Percentiles rank a stretch among this genome's conserved stretches.
Conservation (phyloP, 2,329 filamentous ascomycete genomes). For the Botryosphaeria agaves region DNA sequence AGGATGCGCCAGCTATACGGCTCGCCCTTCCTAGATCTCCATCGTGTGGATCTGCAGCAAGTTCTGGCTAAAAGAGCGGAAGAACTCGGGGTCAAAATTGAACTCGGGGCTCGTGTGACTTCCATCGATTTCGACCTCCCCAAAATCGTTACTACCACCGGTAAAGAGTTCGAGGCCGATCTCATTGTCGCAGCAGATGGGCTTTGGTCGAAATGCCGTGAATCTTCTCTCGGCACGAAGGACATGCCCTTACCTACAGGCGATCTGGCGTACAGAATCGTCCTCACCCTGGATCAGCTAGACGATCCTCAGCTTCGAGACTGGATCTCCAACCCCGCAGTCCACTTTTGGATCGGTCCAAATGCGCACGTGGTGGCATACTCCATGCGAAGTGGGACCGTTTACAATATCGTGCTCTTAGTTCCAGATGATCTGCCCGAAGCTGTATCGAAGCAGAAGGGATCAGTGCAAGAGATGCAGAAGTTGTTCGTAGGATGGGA, state of each 20-base stretch:
- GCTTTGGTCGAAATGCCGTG: slow-evolving; percentile 41
- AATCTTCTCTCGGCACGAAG: slow-evolving; percentile 22
- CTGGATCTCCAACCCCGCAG: slow-evolving; percentile 34
- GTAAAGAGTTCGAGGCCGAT: slow-evolving; percentile 28
- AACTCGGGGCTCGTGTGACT: slow-evolving; percentile 30
- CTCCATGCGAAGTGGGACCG: slow-evolving; percentile 37
- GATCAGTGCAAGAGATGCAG: slow-evolving; percentile 43
- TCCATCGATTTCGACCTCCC: slow-evolving; percentile 30
- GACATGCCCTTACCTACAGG: slow-evolving; percentile 40
- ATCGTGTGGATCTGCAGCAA: slow-evolving; percentile 43
- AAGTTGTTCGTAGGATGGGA: slow-evolving; percentile 46
- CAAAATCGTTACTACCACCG: slow-evolving; percentile 22
- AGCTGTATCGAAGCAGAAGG: slow-evolving; percentile 32
- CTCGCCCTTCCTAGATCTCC: slow-evolving; percentile 41
- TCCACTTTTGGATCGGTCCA: slow-evolving; percentile 48
- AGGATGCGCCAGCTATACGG: slow-evolving; percentile 37
- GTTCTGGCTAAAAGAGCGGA: slow-evolving; percentile 33
- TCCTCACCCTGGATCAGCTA: slow-evolving; percentile 35
- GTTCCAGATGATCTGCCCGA: slow-evolving; percentile 44
- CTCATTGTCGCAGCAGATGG: slow-evolving; percentile 48
- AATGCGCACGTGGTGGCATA: slow-evolving; percentile 45
- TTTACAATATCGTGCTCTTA: slow-evolving; percentile 50
- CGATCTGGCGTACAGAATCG: slow-evolving; percentile 47
- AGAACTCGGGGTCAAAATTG: slow-evolving; percentile 34
- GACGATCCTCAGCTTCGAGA: slow-evolving; percentile 30